Conservation (phyloP, 2,329 filamentous ascomycete genomes). For the Aspergillus thermomutatus region DNA sequence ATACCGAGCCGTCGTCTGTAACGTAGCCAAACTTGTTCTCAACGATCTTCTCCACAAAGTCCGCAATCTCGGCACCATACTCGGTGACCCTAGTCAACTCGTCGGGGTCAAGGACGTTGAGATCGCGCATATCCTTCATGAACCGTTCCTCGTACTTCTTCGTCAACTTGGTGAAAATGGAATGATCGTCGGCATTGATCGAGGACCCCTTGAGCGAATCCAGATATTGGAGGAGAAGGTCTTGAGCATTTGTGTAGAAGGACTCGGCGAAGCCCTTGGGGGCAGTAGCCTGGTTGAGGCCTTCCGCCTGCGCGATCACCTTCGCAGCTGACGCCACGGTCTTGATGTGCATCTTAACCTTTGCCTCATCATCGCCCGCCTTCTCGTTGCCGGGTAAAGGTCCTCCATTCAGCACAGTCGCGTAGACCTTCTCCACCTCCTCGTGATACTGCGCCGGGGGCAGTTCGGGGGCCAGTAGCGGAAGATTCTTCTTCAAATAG, state of each 20-base stretch:
- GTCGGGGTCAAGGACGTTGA: conserved; percentile 82
- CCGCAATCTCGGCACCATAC: conserved; percentile 81
- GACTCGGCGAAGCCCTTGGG: conserved; percentile 32
- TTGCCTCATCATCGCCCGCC: conserved; percentile 75
- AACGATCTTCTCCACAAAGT: conserved; percentile 78
- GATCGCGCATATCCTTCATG: conserved; percentile 77
- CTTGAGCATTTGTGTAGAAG: conserved; percentile 59
- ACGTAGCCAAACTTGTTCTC: conserved; percentile 82
- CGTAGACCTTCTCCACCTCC: conserved; percentile 51
- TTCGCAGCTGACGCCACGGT: conserved; percentile 55
- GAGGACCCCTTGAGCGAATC: conserved; percentile 60
- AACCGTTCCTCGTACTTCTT: conserved; percentile 84
- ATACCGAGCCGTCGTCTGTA: conserved; percentile 76
- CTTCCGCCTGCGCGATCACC: conserved; percentile 42
- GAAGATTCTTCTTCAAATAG: conserved; percentile 67
- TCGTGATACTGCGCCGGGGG: conserved; percentile 47
- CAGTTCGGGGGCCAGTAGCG: conserved; percentile 45
- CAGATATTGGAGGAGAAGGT: conserved; percentile 77
- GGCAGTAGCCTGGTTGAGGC: conserved; percentile 17
- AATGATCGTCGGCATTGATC: conserved; percentile 59
- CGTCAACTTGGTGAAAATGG: conserved; percentile 85
- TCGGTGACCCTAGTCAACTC: conserved; percentile 87
- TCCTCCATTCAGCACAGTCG: conserved; percentile 53
- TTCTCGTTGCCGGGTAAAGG: conserved; percentile 51
- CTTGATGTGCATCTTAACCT: conserved; percentile 84